Evolutionary conservation across 2,329 filamentous ascomycete genomes (phyloP), one percentile per base, ranked within the genome.

Genomic region (Ascochyta lentis): DNA sequence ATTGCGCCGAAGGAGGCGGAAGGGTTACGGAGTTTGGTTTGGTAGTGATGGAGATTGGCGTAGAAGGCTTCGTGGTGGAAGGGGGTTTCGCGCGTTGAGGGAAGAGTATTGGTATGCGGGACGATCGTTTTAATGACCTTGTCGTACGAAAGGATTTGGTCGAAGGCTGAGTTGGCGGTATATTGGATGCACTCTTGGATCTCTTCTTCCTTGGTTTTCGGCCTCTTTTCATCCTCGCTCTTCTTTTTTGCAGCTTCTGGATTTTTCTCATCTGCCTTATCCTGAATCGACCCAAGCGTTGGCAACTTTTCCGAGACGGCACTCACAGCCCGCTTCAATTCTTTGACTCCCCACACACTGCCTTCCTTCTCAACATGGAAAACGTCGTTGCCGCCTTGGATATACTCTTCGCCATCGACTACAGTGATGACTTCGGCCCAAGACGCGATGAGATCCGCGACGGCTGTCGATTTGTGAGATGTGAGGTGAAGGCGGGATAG

Each of bases 41-140:
- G 86, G 70, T 92, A 96, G 24, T 85, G 78, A 23, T 80, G 77
- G 9, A 98, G 80, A 56, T 89, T 89, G 4, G 85, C 80, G 73
- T 89, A 98, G 75, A 88, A 98, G 1, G 87, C 81, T 53, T 88
- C 79, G 69, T 97, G 92, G 66, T 96, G 90, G 77, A 98, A 98
- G 0, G 93, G 92, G 0, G 92, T 96, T 47, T 89, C 83, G 67
- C 90, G 89, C 3, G 82, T 81, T 6, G 86, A 81, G 0, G 94
- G 93, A 60, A 88, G 84, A 1, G 78, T 77, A 3, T 82, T 79
- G 35, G 91, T 86, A 65, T 97, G 91, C 0, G 89, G 80, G 5
- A 93, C 80, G 22, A 99, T 82, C 15, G 80, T 84, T 76, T 96
- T 96, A 44, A 87, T 77, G 26, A 94, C 78, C 37, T 85, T 81